Conservation (phyloP, 2,329 filamentous ascomycete genomes). For the Xylaria sp. region DNA sequence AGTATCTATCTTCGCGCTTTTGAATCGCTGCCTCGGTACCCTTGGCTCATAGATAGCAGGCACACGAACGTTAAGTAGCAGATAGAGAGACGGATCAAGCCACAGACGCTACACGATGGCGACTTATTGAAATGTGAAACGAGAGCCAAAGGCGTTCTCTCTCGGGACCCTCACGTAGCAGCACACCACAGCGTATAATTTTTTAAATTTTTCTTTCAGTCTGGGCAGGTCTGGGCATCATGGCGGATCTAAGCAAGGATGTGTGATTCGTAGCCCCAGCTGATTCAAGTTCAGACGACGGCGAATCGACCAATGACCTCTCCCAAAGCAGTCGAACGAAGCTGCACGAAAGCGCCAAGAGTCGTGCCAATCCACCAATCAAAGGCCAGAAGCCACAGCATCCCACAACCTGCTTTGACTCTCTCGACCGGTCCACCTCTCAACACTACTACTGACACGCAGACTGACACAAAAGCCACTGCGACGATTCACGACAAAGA, state of each 20-base stretch:
- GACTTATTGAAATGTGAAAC: constrained; percentile 20
- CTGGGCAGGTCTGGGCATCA: background rate
- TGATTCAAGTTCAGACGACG: constrained; percentile 3
- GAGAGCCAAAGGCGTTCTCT: background rate
- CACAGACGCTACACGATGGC: background rate
- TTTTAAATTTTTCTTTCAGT: too few relatives aligned
- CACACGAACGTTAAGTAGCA: background rate
- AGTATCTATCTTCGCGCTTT: background rate
- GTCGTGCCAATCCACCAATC: constrained; percentile 15
- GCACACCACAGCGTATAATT: background rate
- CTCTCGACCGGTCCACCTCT: background rate
- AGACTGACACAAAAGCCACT: background rate
- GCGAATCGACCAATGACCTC: constrained; percentile 14
- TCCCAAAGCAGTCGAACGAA: background rate
- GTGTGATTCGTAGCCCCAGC: constrained; percentile 1
- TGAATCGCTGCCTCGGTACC: too few relatives aligned
- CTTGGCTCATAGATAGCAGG: background rate
- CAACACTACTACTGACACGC: background rate
- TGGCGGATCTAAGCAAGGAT: background rate
- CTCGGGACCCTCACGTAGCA: too few relatives aligned
- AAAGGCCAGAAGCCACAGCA: background rate
- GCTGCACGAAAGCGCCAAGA: constrained; percentile 10
- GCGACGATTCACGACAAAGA: constrained; percentile 22
- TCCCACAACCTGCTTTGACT: background rate
- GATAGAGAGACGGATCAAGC: background rate